Evolutionary conservation across 2,329 filamentous ascomycete genomes (phyloP).

Genomic region (Fusarium concolor): DNA sequence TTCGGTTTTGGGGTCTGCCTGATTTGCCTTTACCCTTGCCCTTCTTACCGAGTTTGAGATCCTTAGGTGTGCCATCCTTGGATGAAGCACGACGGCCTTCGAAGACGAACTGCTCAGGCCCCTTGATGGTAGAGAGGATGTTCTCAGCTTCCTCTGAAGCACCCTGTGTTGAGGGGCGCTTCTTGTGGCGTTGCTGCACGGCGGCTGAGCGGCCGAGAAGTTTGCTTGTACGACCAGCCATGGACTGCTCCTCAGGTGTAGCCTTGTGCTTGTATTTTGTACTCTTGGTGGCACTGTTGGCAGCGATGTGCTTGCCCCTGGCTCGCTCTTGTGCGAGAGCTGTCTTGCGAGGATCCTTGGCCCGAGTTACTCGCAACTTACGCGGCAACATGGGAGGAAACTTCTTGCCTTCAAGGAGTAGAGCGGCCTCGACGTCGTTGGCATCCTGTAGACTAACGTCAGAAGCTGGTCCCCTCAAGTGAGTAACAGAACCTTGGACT

Average conservation of each 20-base stretch:
- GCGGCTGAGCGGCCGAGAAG: conserved; percentile 78
- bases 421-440: conserved; percentile 90
- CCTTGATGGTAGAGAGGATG: conserved; percentile 55
- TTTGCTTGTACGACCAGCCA: conserved; percentile 78
- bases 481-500: conserved; percentile 44
- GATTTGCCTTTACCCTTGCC: conserved; percentile 60
- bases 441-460: conserved; percentile 66
- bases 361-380: conserved; percentile 84
- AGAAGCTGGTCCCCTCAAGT: conserved; percentile 3
- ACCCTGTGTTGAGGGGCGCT: conserved; percentile 34
- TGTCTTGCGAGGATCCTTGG: conserved; percentile 77
- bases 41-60: conserved; percentile 70
- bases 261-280: conserved; percentile 76
- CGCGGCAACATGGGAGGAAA: conserved; percentile 95
- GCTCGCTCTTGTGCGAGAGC: conserved; percentile 57
- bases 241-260: conserved; percentile 75
- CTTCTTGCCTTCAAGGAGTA: conserved; percentile 89
- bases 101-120: conserved; percentile 80
- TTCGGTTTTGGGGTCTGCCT: conserved; percentile 53
- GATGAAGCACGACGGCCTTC: conserved; percentile 81
- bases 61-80: conserved; percentile 72
- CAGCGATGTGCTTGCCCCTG: conserved; percentile 49
- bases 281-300: conserved; percentile 55
- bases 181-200: conserved; percentile 56
- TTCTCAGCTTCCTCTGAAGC: conserved; percentile 35